Evolutionary conservation across 1,139 yeast species (phyloP).

Genomic region (Zhuliangozyma parablackwelliae): DNA sequence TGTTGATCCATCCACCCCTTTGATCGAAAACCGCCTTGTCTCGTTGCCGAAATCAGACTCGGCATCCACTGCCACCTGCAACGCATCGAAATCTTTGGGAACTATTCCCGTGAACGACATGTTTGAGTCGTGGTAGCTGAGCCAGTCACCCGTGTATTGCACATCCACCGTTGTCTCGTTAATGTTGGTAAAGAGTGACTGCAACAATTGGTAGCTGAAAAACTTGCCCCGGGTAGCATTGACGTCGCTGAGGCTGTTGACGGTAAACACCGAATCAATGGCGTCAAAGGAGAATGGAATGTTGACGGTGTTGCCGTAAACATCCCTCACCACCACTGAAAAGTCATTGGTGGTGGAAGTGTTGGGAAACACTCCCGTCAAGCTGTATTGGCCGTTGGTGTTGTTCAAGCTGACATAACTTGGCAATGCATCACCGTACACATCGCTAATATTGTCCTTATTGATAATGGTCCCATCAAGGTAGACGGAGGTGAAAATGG

Average conservation of each 20-base stretch:
- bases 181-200: constrained; percentile 52
- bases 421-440: constrained; percentile 49
- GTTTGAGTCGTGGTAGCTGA: constrained; percentile 54
- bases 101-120: constrained; percentile 65
- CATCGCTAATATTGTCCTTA: constrained; percentile 49
- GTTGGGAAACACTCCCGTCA: constrained; percentile 60
- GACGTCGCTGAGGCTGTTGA: constrained; percentile 46
- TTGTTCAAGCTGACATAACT: constrained; percentile 53
- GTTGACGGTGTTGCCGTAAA: constrained; percentile 59
- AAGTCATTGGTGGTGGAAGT: constrained; percentile 42
- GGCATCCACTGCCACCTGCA: constrained; percentile 54
- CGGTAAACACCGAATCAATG: constrained; percentile 50
- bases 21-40: constrained; percentile 47
- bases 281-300: constrained; percentile 51
- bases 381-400: constrained; percentile 26
- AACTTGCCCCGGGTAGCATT: constrained; percentile 63
- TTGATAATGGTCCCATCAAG: constrained; percentile 54
- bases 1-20: constrained; percentile 44
- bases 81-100: constrained; percentile 53
- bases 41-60: constrained; percentile 27
- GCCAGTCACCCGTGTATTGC: constrained; percentile 49
- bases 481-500: constrained; percentile 50
- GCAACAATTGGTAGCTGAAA: constrained; percentile 51
- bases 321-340: constrained; percentile 56
- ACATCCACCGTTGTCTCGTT: constrained; percentile 48